phyloP scores from a whole-genome alignment of 2,329 filamentous ascomycete genomes.

The Ciborinia camelliae region DNA sequence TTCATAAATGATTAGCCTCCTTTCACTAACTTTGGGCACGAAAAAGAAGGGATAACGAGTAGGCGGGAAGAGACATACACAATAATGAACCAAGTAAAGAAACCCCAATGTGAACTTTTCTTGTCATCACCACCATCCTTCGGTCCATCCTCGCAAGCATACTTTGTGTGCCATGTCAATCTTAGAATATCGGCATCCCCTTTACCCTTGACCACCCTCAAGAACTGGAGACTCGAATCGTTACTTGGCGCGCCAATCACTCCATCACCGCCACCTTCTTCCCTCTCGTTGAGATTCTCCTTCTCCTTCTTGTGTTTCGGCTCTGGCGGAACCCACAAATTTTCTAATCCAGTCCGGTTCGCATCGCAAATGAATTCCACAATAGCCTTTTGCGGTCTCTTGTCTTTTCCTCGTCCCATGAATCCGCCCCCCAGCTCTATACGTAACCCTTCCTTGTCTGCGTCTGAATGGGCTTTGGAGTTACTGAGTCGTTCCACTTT shows the following conservation, averaged over 20 bases:
- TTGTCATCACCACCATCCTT: constrained; percentile 44
- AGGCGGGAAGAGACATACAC: constrained; percentile 57
- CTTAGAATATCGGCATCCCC: constrained; percentile 62
- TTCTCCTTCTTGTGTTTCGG: constrained; percentile 33
- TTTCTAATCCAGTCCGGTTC: constrained; percentile 69
- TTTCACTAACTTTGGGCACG: neutral
- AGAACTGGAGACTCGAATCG: constrained; percentile 67
- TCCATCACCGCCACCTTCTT: constrained; percentile 37
- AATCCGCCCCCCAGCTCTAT: constrained; percentile 63
- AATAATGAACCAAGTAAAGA: constrained; percentile 96
- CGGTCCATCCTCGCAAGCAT: constrained; percentile 68
- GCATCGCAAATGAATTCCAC: constrained; percentile 83
- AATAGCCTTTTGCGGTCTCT: constrained; percentile 66
- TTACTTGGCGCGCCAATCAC: constrained; percentile 38
- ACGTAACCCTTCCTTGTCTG: constrained; percentile 67
- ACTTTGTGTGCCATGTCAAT: constrained; percentile 82
- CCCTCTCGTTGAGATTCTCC: constrained; percentile 35
- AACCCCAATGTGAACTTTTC: constrained; percentile 71
- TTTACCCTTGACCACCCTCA: constrained; percentile 65
- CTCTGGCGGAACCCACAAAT: constrained; percentile 57
- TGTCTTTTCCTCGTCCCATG: constrained; percentile 48
- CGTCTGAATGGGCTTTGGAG: constrained; percentile 61
- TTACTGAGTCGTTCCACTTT: constrained; percentile 63
- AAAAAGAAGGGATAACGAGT: neutral
- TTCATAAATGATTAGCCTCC: constrained; percentile 19